Conservation (phyloP, 768 basidiomycete genomes). For the Lactifluus subvellereus region DNA sequence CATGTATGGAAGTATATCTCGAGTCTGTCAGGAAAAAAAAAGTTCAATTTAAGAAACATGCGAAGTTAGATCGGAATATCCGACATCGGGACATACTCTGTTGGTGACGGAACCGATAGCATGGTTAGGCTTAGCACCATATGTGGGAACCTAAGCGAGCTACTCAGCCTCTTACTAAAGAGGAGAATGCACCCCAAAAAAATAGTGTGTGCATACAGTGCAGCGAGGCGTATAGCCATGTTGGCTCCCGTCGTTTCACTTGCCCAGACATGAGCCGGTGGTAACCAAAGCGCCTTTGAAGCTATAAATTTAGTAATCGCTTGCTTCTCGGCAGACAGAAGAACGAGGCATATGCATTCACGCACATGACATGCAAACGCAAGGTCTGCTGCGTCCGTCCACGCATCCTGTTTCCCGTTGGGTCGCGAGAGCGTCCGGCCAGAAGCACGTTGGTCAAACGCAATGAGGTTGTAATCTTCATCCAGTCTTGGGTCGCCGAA, state of each 20-base stretch:
- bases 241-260: slow-evolving; percentile 27
- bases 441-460: slow-evolving; percentile 28
- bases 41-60: not conserved
- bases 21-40: not conserved
- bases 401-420: slow-evolving; percentile 27
- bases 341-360: not conserved
- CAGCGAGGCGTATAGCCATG: slow-evolving; percentile 26
- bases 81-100: slow-evolving; percentile 14
- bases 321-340: not conserved
- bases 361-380: slow-evolving; percentile 26
- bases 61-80: not conserved
- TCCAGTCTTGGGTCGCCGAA: slow-evolving; percentile 28
- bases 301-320: not conserved
- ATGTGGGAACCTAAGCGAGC: slow-evolving; percentile 19
- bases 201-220: slow-evolving; percentile 11
- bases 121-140: slow-evolving; percentile 22
- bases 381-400: slow-evolving; percentile 30
- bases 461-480: slow-evolving; percentile 27
- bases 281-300: slow-evolving; percentile 25
- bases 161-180: not conserved
- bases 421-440: slow-evolving; percentile 24
- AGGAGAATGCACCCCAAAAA: not conserved
- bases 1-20: slow-evolving; percentile 26
- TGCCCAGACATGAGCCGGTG: slow-evolving; percentile 29
- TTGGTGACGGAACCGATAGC: slow-evolving; percentile 21